A percentile compares a stretch with the other conserved stretches of the same genome.
Evolutionary conservation across 2,329 filamentous ascomycete genomes (phyloP).

Genomic region (Sarocladiaceae sp.): DNA sequence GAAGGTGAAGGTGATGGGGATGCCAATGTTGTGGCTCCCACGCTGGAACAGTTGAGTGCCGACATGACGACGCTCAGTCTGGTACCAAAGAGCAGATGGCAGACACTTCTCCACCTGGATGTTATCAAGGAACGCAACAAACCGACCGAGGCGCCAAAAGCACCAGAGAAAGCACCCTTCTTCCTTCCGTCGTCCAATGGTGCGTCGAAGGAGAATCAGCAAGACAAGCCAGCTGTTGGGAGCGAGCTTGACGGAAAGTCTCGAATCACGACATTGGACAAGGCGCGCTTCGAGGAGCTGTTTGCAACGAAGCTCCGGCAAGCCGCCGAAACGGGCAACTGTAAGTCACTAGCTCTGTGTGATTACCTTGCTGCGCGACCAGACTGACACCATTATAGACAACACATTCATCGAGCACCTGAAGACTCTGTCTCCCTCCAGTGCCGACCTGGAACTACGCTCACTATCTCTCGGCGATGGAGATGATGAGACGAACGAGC

Average conservation of each 20-base stretch:
- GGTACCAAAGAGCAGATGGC: conserved; percentile 87
- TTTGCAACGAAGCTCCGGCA: conserved; percentile 52
- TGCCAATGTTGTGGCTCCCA: conserved; percentile 47
- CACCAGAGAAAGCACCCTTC: conserved; percentile 90
- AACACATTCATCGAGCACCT: conserved; percentile 68
- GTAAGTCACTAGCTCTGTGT: conserved; percentile 36
- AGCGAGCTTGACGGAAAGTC: conserved; percentile 35
- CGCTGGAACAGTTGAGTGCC: conserved; percentile 69
- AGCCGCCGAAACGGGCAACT: conserved; percentile 51
- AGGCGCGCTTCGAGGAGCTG: conserved; percentile 47
- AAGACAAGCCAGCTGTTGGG: conserved; percentile 19
- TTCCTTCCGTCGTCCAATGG: conserved; percentile 69
- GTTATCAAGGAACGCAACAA: conserved; percentile 91
- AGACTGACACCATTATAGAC: conserved; percentile 37
- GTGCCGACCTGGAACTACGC: conserved; percentile 84
- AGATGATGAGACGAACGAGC: conserved; percentile 54
- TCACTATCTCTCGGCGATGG: conserved; percentile 53
- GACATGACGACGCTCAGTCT: conserved; percentile 85
- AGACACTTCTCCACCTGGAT: conserved; percentile 88
- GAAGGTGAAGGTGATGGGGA: conserved; percentile 46
- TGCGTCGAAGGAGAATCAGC: conserved; percentile 22
- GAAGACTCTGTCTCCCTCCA: conserved; percentile 73
- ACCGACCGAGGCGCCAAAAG: conserved; percentile 84
- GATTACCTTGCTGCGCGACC: conserved; percentile 16
- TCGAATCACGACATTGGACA: conserved; percentile 63